Conservation (phyloP, 2,329 filamentous ascomycete genomes). For the Fusarium globosum region DNA sequence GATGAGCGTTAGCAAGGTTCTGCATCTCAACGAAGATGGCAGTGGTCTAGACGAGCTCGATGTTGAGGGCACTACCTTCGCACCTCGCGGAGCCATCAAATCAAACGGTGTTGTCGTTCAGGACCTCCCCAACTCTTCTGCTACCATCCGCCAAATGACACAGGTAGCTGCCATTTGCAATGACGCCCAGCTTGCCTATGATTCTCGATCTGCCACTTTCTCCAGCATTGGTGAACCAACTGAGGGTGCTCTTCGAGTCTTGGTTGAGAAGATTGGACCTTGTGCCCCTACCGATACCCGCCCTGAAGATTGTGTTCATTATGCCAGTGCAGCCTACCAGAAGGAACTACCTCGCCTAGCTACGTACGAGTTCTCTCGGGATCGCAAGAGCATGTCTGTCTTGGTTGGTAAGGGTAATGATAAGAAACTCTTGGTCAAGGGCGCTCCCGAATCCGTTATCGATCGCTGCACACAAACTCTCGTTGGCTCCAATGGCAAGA, state of each 20-base stretch:
- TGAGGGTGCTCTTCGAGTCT: constrained; percentile 88
- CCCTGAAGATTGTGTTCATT: constrained; percentile 77
- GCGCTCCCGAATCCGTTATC: constrained; percentile 92
- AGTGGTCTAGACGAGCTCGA: constrained; percentile 84
- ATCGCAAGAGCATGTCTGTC: constrained; percentile 99
- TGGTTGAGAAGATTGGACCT: constrained; percentile 95
- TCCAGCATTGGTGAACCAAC: constrained; percentile 93
- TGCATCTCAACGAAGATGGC: constrained; percentile 81
- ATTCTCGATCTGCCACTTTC: constrained; percentile 78
- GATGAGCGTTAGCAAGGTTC: constrained; percentile 97
- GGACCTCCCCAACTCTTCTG: constrained; percentile 76
- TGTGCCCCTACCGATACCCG: constrained; percentile 67
- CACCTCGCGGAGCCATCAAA: constrained; percentile 80
- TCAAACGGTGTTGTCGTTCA: constrained; percentile 74
- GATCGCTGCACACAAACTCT: constrained; percentile 89
- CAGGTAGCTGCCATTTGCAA: constrained; percentile 85
- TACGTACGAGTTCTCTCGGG: constrained; percentile 96
- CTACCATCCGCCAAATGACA: constrained; percentile 82
- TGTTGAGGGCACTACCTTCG: constrained; percentile 92
- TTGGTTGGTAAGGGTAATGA: constrained; percentile 76
- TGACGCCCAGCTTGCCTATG: constrained; percentile 84
- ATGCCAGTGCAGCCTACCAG: constrained; percentile 88
- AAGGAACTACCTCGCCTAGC: constrained; percentile 78
- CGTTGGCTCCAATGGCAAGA: constrained; percentile 81
- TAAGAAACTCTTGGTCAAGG: constrained; percentile 92